Evolutionary conservation across 1,284 basidiomycete species (phyloP).

Genomic region (Volvariella volvacea): DNA sequence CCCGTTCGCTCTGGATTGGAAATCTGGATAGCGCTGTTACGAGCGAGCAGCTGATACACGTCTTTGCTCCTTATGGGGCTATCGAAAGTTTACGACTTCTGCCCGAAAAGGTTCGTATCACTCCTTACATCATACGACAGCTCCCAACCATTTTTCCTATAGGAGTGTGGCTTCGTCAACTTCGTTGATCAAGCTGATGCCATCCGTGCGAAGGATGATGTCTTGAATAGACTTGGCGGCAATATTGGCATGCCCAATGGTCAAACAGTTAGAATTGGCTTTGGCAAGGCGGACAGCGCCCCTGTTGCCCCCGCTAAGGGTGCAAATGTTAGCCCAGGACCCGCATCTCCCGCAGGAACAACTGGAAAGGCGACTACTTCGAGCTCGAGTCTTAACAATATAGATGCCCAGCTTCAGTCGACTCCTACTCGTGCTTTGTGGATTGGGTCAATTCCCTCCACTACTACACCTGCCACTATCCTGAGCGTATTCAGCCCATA

Average conservation of each 20-base stretch:
- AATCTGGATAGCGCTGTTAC: slow-evolving; percentile 92
- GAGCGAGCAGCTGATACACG: slow-evolving; percentile 89
- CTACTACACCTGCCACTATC: slow-evolving; percentile 89
- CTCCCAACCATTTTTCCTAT: slow-evolving; percentile 8
- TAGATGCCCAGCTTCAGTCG: slow-evolving; percentile 79
- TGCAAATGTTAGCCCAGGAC: slow-evolving; percentile 52
- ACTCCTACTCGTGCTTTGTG: slow-evolving; percentile 90
- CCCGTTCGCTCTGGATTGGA: slow-evolving; percentile 95
- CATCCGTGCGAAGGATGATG: slow-evolving; percentile 93
- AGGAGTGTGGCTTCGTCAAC: slow-evolving; percentile 99
- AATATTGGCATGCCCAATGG: slow-evolving; percentile 92
- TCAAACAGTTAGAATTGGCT: slow-evolving; percentile 93
- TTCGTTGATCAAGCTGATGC: slow-evolving; percentile 94
- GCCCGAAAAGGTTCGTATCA: slow-evolving; percentile 80
- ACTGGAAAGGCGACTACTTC: slow-evolving; percentile 40
- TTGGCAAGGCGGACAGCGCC: slow-evolving; percentile 94
- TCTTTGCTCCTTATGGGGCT: slow-evolving; percentile 93
- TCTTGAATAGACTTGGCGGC: slow-evolving; percentile 89
- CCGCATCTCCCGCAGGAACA: slow-evolving; percentile 53
- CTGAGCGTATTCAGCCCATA: slow-evolving; percentile 93
- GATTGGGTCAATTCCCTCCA: slow-evolving; percentile 93
- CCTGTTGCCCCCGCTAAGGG: slow-evolving; percentile 83
- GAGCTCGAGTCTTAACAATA: slow-evolving; percentile 48
- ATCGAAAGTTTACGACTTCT: slow-evolving; percentile 92
- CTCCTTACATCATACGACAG: slow-evolving; percentile 8